Percentiles rank a stretch among this genome's conserved stretches.
Conservation (phyloP, 148 eudicot genomes). For the Persicaria tinctoria region DNA sequence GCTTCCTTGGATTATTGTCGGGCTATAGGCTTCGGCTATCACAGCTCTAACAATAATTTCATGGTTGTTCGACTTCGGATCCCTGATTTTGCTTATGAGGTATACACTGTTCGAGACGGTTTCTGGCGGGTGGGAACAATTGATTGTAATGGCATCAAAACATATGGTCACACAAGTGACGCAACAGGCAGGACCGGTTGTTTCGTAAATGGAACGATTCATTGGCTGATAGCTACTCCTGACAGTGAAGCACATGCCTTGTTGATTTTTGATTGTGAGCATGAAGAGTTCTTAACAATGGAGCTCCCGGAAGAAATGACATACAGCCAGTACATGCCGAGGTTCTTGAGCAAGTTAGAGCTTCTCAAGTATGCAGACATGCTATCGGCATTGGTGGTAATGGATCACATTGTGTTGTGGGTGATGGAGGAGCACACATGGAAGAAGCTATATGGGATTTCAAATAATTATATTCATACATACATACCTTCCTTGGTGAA, state of each 20-base stretch:
- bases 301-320: background rate
- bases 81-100: background rate
- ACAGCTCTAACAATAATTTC: background rate
- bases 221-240: too few relatives aligned
- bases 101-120: background rate
- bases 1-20: background rate
- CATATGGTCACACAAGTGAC: background rate
- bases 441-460: background rate
- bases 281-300: background rate
- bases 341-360: background rate
- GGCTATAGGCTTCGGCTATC: background rate
- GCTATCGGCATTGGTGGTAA: background rate
- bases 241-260: background rate
- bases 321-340: background rate
- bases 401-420: background rate
- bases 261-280: background rate
- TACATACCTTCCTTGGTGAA: too few relatives aligned
- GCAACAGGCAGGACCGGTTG: background rate
- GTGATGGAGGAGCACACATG: background rate
- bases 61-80: background rate
- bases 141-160: background rate
- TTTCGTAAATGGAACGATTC: too few relatives aligned
- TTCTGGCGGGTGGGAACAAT: background rate
- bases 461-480: background rate
- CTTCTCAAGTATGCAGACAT: background rate